These are phyloP conservation scores for Elsinoe batatas DNA, from an alignment of 2,329 filamentous ascomycete genomes.

Conservation along the genomic window DNA sequence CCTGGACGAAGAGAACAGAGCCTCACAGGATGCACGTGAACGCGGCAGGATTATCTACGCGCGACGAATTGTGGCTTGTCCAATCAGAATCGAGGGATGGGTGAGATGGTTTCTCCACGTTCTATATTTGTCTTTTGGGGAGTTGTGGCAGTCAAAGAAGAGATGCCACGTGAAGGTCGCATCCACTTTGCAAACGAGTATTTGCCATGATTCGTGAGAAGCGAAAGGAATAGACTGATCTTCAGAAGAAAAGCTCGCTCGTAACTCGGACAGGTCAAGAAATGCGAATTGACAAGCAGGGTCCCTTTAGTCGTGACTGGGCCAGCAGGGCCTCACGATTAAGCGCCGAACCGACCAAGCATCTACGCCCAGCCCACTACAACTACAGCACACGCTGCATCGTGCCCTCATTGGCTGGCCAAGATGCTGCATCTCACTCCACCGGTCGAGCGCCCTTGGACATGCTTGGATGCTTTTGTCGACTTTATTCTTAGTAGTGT, in stretches of 20 bases:
- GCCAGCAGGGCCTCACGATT: constrained; percentile 2
- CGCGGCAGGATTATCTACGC: background rate
- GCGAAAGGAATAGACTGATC: background rate
- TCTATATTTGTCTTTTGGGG: background rate
- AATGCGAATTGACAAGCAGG: background rate
- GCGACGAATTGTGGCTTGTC: constrained; percentile 1
- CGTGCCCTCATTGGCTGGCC: background rate
- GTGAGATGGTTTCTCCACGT: background rate
- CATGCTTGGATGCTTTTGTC: constrained; percentile 1
- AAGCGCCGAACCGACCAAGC: constrained; percentile 11
- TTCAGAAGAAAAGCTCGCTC: background rate
- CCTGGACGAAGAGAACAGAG: no score
- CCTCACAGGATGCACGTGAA: no score
- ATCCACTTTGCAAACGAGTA: background rate
- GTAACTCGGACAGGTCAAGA: background rate
- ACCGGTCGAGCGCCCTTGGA: constrained; percentile 9
- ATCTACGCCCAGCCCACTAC: constrained; percentile 6
- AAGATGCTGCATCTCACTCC: background rate
- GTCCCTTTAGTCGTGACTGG: background rate
- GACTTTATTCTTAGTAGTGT: constrained; percentile 8
- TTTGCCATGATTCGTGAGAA: background rate
- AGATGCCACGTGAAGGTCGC: background rate
- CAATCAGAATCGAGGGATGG: background rate
- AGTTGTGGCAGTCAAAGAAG: background rate
- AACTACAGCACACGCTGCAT: background rate